Conservation (phyloP, 148 eudicot genomes). For the Chenopodium berlandieri region DNA sequence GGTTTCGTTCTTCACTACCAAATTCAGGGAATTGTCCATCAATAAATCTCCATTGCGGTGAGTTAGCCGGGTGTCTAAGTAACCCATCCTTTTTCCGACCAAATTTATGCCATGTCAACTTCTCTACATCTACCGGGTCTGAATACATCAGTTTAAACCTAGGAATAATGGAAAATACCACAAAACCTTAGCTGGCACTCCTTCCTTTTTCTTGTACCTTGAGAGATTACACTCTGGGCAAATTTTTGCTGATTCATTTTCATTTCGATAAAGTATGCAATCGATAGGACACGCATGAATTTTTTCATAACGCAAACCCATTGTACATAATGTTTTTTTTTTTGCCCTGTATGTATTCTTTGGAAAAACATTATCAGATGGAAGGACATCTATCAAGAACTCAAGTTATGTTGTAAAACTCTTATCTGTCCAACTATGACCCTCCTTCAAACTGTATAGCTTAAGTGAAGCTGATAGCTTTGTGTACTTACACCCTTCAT, state of each 20-base stretch:
- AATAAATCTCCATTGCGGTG: background rate
- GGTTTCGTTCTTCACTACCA: constrained; percentile 19
- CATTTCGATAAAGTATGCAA: background rate
- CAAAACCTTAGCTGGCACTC: background rate
- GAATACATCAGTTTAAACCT: constrained; percentile 27
- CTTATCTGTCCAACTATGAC: too few species aligned
- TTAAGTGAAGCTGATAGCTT: too few species aligned
- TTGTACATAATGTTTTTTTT: background rate
- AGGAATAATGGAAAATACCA: background rate
- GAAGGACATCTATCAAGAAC: constrained; percentile 9
- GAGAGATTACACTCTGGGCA: constrained; percentile 7
- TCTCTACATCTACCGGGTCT: constrained; percentile 15
- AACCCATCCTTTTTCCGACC: constrained; percentile 7
- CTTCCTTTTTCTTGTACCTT: background rate
- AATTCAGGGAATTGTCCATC: constrained; percentile 12
- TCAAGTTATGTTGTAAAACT: too few species aligned
- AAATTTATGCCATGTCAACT: constrained; percentile 30
- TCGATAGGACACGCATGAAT: background rate
- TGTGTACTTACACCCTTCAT: too few species aligned
- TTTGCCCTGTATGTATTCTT: constrained; percentile 5
- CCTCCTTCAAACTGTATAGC: too few species aligned
- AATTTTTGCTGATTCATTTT: background rate
- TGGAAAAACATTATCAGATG: background rate
- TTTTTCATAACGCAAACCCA: constrained; percentile 1
- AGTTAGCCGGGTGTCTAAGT: constrained; percentile 8